phyloP scores from a whole-genome alignment of 176 grass and related monocot genomes.

The Lolium perenne region DNA sequence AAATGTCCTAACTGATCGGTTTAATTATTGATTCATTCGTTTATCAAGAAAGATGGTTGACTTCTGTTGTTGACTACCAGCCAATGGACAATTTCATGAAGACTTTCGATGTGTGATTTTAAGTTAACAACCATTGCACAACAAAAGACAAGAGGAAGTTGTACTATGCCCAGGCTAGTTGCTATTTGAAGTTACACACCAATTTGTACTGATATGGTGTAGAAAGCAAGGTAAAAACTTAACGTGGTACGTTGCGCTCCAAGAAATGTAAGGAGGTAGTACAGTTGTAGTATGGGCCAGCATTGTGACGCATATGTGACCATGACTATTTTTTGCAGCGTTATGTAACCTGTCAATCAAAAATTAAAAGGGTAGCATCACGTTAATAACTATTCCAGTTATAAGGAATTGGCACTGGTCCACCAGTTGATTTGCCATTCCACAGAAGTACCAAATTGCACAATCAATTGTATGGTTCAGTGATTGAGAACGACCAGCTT shows the following conservation, averaged over 20 bases:
- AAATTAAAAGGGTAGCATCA: not conserved
- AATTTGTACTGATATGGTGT: not conserved
- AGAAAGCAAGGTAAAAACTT: slow-evolving; percentile 20
- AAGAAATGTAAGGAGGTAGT: not conserved
- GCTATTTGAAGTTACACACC: not conserved
- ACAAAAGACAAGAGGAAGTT: slow-evolving; percentile 10
- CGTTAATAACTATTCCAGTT: slow-evolving; percentile 17
- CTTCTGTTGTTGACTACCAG: slow-evolving; percentile 18
- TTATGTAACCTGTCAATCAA: not conserved
- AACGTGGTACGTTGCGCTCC: not conserved
- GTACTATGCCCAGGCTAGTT: slow-evolving; percentile 8
- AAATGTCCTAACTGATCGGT: slow-evolving; percentile 1
- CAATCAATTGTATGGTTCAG: slow-evolving; percentile 8
- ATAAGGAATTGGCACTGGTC: slow-evolving; percentile 27
- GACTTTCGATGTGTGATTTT: slow-evolving; percentile 12
- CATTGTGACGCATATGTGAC: not conserved
- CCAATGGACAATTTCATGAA: not conserved
- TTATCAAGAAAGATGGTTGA: slow-evolving; percentile 27
- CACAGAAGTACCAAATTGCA: not conserved
- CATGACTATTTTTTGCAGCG: not conserved
- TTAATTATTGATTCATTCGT: not conserved
- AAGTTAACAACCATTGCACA: not conserved
- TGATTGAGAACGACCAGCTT: slow-evolving; percentile 14
- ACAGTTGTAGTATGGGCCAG: not conserved
- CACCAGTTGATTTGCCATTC: slow-evolving; percentile 17